Evolutionary conservation across 1,284 basidiomycete genomes (phyloP).

Genomic region (Volvariella surrecta): DNA sequence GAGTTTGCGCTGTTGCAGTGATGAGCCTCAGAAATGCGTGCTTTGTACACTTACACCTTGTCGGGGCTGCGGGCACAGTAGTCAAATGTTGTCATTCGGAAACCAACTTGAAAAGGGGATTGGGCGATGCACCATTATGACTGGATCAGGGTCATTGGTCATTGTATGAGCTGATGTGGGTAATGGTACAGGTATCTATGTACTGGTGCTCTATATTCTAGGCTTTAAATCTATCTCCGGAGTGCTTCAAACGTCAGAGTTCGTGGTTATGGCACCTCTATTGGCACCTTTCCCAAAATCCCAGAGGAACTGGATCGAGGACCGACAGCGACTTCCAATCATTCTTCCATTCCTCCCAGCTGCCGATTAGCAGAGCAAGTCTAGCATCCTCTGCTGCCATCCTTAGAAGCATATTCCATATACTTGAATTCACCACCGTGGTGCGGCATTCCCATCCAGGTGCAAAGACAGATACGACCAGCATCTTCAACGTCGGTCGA

Average conservation of each 20-base stretch:
- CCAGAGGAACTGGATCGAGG: neutral
- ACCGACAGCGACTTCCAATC: constrained; percentile 14
- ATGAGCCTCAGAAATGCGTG: neutral
- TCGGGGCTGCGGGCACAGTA: no score
- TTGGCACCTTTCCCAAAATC: constrained; percentile 1
- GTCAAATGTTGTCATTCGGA: no score
- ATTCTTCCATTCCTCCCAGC: constrained; percentile 19
- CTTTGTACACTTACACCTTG: no score
- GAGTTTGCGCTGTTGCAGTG: neutral
- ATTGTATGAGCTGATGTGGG: no score
- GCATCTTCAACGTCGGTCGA: constrained; percentile 21
- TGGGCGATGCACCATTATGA: no score
- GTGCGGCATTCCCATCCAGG: constrained; percentile 9
- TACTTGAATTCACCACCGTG: constrained; percentile 18
- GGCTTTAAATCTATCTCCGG: no score
- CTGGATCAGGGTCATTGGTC: no score
- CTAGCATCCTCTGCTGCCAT: constrained; percentile 18
- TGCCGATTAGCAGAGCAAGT: constrained; percentile 18
- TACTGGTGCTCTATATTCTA: no score
- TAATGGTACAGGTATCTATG: no score
- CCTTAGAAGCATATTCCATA: constrained; percentile 19
- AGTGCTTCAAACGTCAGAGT: no score
- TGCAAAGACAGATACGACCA: constrained; percentile 26
- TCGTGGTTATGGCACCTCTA: no score
- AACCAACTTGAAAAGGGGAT: no score